These are phyloP conservation scores for Dactylis glomerata DNA, from an alignment of 176 grass and related monocot species.

Conservation along the genomic window DNA sequence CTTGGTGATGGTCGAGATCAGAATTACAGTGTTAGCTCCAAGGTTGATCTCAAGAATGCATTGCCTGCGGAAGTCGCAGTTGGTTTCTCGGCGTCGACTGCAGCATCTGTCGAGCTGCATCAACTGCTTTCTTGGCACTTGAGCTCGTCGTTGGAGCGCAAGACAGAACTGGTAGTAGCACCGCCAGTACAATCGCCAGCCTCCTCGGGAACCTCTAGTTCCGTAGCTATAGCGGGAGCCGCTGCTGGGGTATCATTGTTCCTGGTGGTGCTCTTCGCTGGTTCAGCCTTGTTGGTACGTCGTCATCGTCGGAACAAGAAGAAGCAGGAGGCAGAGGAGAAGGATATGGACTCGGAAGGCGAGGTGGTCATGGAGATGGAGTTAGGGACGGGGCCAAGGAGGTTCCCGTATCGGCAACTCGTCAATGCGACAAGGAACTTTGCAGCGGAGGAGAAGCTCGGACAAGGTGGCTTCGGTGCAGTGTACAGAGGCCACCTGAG, in stretches of 20 bases:
- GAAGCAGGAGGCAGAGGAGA: background rate
- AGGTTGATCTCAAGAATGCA: slow-evolving; percentile 32
- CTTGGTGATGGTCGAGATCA: background rate
- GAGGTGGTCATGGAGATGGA: slow-evolving; percentile 30
- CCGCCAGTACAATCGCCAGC: background rate
- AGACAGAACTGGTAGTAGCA: background rate
- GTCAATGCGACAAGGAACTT: slow-evolving; percentile 32
- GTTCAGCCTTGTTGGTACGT: background rate
- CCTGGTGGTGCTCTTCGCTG: background rate
- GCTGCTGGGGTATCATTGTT: background rate
- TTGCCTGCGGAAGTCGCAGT: slow-evolving; percentile 39
- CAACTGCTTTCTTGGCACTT: slow-evolving; percentile 46
- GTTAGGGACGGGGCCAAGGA: slow-evolving; percentile 34
- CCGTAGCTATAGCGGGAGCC: background rate
- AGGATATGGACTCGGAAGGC: background rate
- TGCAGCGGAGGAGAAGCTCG: slow-evolving; percentile 54
- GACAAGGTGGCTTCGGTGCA: slow-evolving; percentile 52
- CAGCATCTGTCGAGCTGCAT: slow-evolving; percentile 29
- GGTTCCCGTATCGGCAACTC: slow-evolving; percentile 31
- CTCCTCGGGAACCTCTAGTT: background rate
- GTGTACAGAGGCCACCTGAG: slow-evolving; percentile 35
- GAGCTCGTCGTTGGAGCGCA: slow-evolving; percentile 18
- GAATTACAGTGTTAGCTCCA: background rate
- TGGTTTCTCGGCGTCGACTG: slow-evolving; percentile 58
- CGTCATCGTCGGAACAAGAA: background rate